Conservation (phyloP, 2,329 filamentous ascomycete species). For the Myotisia sp. region DNA sequence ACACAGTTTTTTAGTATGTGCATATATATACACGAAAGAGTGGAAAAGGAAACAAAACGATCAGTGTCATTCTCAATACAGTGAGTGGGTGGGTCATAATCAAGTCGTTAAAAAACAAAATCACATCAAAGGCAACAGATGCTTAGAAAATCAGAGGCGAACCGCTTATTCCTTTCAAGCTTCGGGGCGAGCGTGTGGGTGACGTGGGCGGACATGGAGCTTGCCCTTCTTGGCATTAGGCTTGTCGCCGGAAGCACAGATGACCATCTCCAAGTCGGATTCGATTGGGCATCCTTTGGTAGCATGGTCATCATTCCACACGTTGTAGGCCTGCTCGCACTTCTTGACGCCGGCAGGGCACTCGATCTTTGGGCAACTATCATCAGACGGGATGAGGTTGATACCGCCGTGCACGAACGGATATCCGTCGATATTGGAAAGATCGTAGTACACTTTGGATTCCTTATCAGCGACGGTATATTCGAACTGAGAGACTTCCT, state of each 20-base stretch:
- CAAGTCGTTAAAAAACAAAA: too few relatives aligned
- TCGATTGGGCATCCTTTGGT: slow-evolving; percentile 28
- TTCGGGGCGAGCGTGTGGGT: slow-evolving; percentile 9
- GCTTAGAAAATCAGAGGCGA: too few relatives aligned
- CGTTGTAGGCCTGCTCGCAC: slow-evolving; percentile 28
- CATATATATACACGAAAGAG: too few relatives aligned
- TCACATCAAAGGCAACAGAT: too few relatives aligned
- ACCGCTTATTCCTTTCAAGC: too few relatives aligned
- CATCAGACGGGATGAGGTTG: slow-evolving; percentile 19
- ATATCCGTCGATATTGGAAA: slow-evolving; percentile 27
- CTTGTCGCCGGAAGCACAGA: slow-evolving; percentile 16
- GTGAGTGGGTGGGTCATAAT: too few relatives aligned
- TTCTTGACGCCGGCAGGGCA: slow-evolving; percentile 23
- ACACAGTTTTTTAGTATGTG: too few relatives aligned
- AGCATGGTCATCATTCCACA: slow-evolving; percentile 27
- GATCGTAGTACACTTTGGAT: slow-evolving; percentile 26
- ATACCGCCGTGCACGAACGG: slow-evolving; percentile 25
- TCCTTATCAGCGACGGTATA: slow-evolving; percentile 21
- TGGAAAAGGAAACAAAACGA: too few relatives aligned
- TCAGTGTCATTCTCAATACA: too few relatives aligned
- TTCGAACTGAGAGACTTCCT: slow-evolving; percentile 31
- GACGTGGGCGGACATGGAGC: slow-evolving; percentile 5
- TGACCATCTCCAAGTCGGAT: slow-evolving; percentile 21
- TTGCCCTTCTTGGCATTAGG: slow-evolving; percentile 3
- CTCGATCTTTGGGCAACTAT: slow-evolving; percentile 21